Conservation (phyloP, 1,139 yeast species). For the Yamadazyma triangularis region DNA sequence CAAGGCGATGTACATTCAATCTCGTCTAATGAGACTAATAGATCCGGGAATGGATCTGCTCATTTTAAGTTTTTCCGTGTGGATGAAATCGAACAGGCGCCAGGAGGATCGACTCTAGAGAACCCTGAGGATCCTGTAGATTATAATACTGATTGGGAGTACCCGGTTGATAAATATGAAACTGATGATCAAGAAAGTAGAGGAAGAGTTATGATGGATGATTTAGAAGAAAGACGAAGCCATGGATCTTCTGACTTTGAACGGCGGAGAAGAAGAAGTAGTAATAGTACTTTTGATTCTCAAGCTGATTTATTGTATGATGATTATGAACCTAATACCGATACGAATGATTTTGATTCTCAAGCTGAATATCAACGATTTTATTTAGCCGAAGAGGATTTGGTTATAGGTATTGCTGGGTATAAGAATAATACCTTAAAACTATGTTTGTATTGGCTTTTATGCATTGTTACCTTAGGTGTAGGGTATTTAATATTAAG, state of each 20-base stretch:
- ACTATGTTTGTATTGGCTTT: conserved; percentile 41
- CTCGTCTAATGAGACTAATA: conserved; percentile 23
- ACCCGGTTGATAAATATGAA: conserved; percentile 35
- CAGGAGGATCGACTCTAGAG: conserved; percentile 80
- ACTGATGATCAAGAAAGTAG: conserved; percentile 4
- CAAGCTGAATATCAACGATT: conserved; percentile 63
- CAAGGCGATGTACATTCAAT: conserved; percentile 18
- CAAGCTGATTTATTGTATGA: conserved; percentile 15
- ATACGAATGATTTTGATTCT: conserved; percentile 39
- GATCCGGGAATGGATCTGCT: conserved; percentile 31
- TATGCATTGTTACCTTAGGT: conserved; percentile 65
- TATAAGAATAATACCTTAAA: conserved; percentile 54
- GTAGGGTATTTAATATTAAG: conserved; percentile 66
- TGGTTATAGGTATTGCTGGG: conserved; percentile 92
- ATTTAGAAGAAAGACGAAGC: conserved; percentile 8
- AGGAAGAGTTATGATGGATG: conserved; percentile 1
- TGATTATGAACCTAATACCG: conserved; percentile 8
- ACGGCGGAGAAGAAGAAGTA: conserved; percentile 23
- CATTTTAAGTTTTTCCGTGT: conserved; percentile 75
- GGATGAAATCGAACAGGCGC: conserved; percentile 81
- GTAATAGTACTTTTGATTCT: conserved; percentile 23
- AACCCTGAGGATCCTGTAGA: conserved; percentile 51
- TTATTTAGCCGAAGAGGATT: conserved; percentile 92
- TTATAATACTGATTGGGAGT: conserved; percentile 70
- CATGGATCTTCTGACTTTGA: conserved; percentile 37